These are phyloP conservation scores for Fusarium pseudocircinatum DNA, from an alignment of 2,329 filamentous ascomycete genomes.

Conservation along the genomic window DNA sequence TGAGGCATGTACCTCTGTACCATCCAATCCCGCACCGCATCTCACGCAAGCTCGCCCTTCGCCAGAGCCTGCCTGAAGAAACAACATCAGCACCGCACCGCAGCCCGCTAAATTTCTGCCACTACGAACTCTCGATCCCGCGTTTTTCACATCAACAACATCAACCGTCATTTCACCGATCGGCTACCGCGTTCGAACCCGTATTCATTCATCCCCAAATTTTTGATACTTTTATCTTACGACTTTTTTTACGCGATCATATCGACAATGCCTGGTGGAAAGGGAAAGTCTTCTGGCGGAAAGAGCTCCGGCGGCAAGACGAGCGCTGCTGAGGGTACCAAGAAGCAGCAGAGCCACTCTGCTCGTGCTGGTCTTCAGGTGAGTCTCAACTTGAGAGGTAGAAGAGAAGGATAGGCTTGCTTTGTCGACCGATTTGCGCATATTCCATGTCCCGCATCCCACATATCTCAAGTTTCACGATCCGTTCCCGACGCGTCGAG, in stretches of 20 bases:
- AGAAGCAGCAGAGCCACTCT: constrained; percentile 95
- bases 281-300: constrained; percentile 91
- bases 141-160: constrained; percentile 43
- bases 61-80: constrained; percentile 36
- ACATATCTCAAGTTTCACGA: constrained; percentile 35
- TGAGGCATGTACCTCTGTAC: constrained; percentile 35
- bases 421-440: constrained; percentile 38
- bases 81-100: constrained; percentile 43
- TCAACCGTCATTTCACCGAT: constrained; percentile 35
- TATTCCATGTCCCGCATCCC: constrained; percentile 41
- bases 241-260: constrained; percentile 36
- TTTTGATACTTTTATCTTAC: constrained; percentile 27
- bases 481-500: constrained; percentile 38
- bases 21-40: constrained; percentile 1
- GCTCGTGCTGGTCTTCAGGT: constrained; percentile 96
- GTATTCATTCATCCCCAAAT: constrained; percentile 24
- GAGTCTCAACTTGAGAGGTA: constrained; percentile 52
- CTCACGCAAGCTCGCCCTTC: constrained; percentile 30
- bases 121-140: constrained; percentile 41
- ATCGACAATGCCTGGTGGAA: constrained; percentile 78
- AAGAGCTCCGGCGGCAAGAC: constrained; percentile 87
- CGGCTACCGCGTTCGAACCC: constrained; percentile 38
- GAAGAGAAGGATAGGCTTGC: constrained; percentile 13
- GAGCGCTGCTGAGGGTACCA: constrained; percentile 69
- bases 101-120: constrained; percentile 45